A percentile compares a stretch with the other conserved stretches of the same genome.
Evolutionary conservation across 169 alveolate species (phyloP).

Genomic region (Sarcocystis neurona): DNA sequence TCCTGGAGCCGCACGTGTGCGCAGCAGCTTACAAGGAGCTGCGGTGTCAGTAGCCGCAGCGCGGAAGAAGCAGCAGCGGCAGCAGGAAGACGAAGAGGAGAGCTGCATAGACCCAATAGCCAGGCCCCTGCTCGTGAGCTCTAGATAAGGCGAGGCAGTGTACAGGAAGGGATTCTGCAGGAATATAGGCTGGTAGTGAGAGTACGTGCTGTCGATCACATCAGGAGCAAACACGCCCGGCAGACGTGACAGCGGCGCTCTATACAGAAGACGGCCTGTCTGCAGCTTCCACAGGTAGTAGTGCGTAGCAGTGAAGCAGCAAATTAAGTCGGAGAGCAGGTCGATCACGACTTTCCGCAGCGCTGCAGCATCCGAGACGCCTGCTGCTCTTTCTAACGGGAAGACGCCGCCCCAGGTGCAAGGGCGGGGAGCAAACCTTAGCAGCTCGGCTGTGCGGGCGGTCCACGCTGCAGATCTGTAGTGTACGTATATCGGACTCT

Average conservation of each 20-base stretch:
- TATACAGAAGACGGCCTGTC: conserved; percentile 40
- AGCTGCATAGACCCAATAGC: conserved; percentile 53
- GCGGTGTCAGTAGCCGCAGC: too few relatives aligned
- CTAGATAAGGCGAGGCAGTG: conserved; percentile 56
- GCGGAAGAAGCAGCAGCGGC: conserved; percentile 46
- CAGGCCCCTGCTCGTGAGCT: conserved; percentile 41
- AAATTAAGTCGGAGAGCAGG: conserved; percentile 40
- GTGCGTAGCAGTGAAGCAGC: conserved; percentile 38
- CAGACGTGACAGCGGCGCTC: conserved; percentile 21
- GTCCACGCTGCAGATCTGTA: conserved; percentile 48
- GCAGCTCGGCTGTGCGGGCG: conserved; percentile 31
- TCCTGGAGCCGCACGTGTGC: too few relatives aligned
- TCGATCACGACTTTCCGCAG: conserved; percentile 39
- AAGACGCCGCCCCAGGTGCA: conserved; percentile 45
- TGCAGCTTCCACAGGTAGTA: conserved; percentile 46
- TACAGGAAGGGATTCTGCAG: conserved; percentile 42
- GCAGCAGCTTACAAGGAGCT: too few relatives aligned
- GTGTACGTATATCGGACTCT: conserved; percentile 47
- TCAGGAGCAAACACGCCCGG: conserved; percentile 42
- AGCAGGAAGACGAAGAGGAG: conserved; percentile 51
- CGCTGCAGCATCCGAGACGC: not conserved
- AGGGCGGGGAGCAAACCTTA: conserved; percentile 51
- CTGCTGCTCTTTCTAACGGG: conserved; percentile 29
- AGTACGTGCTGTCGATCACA: not conserved
- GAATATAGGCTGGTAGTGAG: not conserved